Conservation (phyloP, 345 rosid species). For the Gossypium australe region DNA sequence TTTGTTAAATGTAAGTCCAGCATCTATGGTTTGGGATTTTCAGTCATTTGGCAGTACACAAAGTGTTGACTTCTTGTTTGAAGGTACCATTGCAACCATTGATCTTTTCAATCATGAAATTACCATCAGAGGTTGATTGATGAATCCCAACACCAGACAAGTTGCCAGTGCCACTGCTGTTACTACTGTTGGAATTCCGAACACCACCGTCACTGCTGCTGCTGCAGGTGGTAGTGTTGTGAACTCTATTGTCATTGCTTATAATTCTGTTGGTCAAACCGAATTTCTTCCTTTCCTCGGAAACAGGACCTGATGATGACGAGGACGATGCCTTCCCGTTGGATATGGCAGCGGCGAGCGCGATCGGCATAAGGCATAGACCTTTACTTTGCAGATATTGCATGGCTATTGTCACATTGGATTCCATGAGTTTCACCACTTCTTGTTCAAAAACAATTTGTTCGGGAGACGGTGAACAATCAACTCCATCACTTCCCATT, state of each 20-base stretch:
- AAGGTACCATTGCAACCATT: constrained; percentile 16
- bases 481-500: constrained; percentile 20
- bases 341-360: constrained; percentile 41
- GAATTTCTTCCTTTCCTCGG: constrained; percentile 21
- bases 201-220: constrained; percentile 4
- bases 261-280: constrained; percentile 5
- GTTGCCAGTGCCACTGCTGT: constrained; percentile 14
- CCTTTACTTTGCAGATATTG: constrained; percentile 57
- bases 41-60: constrained; percentile 2
- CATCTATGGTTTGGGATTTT: background rate
- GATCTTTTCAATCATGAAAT: constrained; percentile 9
- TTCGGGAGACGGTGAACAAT: constrained; percentile 29
- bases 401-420: constrained; percentile 51
- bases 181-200: constrained; percentile 4
- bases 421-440: constrained; percentile 54
- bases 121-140: background rate
- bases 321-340: constrained; percentile 16
- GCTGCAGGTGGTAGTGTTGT: constrained; percentile 7
- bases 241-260: constrained; percentile 14
- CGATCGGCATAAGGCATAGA: constrained; percentile 55
- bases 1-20: background rate
- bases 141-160: constrained; percentile 18
- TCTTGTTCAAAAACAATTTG: constrained; percentile 44
- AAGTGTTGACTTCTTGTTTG: constrained; percentile 10
- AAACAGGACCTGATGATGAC: constrained; percentile 7